phyloP scores from a whole-genome alignment of 352 stramenopile species.

The Stephanocyclus meneghinianus region DNA sequence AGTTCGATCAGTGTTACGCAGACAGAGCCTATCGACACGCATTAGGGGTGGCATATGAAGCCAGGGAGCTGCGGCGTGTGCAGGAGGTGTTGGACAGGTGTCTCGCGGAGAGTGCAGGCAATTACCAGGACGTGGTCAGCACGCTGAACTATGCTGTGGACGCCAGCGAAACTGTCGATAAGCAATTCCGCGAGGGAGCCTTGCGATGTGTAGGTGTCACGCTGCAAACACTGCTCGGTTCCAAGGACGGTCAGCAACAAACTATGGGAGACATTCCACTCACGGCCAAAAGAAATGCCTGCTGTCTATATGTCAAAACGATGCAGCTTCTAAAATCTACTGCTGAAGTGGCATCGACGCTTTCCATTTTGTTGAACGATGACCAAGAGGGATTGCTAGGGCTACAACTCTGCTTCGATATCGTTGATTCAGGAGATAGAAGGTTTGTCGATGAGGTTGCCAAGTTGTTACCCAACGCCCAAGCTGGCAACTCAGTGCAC shows the following conservation, averaged over 20 bases:
- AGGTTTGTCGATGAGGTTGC: conserved; percentile 93
- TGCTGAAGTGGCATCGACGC: conserved; percentile 83
- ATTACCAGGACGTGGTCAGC: not conserved
- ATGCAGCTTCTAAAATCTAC: conserved; percentile 71
- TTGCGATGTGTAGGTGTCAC: not conserved
- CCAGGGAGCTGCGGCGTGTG: conserved; percentile 83
- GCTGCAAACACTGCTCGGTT: not conserved
- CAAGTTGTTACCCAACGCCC: conserved; percentile 80
- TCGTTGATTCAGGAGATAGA: conserved; percentile 97
- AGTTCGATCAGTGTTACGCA: conserved; percentile 96
- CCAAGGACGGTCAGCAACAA: not conserved
- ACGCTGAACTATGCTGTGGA: not conserved
- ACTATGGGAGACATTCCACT: not conserved
- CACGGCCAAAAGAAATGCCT: conserved; percentile 38
- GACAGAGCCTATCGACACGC: conserved; percentile 93
- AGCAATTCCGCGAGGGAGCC: not conserved
- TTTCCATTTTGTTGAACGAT: conserved; percentile 84
- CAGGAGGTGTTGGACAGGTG: not conserved
- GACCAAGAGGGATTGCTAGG: conserved; percentile 87
- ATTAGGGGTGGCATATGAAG: conserved; percentile 95
- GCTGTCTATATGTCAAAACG: conserved; percentile 51
- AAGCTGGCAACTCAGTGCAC: conserved; percentile 21
- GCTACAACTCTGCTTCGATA: conserved; percentile 97
- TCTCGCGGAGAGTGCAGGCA: not conserved
- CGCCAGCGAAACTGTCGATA: not conserved